phyloP scores from a whole-genome alignment of 2,329 filamentous ascomycete genomes.

The Nigrospora osmanthi region DNA sequence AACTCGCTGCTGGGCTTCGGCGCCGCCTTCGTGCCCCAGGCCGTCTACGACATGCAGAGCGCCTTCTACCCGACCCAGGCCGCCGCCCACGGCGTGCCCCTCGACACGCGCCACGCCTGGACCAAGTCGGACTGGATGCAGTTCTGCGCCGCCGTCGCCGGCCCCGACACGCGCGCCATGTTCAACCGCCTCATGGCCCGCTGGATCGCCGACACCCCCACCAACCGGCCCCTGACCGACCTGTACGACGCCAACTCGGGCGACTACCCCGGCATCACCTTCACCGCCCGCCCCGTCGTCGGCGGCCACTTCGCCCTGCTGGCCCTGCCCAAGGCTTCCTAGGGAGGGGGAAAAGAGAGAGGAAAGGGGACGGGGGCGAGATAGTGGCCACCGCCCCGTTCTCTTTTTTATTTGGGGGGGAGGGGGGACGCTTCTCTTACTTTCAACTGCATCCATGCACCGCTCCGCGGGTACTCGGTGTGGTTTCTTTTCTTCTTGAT shows the following conservation, averaged over 20 bases:
- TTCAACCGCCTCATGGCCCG: constrained; percentile 62
- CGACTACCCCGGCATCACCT: constrained; percentile 57
- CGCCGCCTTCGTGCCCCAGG: constrained; percentile 59
- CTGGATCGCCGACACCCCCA: constrained; percentile 70
- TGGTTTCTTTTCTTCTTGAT: too few species aligned
- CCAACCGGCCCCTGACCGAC: constrained; percentile 67
- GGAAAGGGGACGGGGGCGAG: too few species aligned
- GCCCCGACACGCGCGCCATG: constrained; percentile 47
- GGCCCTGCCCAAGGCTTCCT: constrained; percentile 37
- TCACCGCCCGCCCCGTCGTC: constrained; percentile 71
- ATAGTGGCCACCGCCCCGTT: too few species aligned
- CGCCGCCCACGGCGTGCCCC: constrained; percentile 70
- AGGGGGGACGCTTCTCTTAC: too few species aligned
- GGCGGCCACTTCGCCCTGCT: constrained; percentile 76
- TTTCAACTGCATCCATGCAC: too few species aligned
- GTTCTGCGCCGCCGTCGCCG: constrained; percentile 71
- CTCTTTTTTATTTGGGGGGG: too few species aligned
- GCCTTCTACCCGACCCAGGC: constrained; percentile 67
- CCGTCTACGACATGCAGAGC: constrained; percentile 71
- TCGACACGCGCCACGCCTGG: constrained; percentile 75
- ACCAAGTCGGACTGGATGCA: constrained; percentile 87
- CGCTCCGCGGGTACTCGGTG: too few species aligned
- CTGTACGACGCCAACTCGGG: constrained; percentile 67
- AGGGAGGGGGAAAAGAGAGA: too few species aligned
- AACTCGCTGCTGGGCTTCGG: constrained; percentile 67